A percentile compares a stretch with the other conserved stretches of the same genome.
These are phyloP conservation scores for Cenchrus americanus DNA, from an alignment of 176 grass and related monocot species.

Conservation along the genomic window DNA sequence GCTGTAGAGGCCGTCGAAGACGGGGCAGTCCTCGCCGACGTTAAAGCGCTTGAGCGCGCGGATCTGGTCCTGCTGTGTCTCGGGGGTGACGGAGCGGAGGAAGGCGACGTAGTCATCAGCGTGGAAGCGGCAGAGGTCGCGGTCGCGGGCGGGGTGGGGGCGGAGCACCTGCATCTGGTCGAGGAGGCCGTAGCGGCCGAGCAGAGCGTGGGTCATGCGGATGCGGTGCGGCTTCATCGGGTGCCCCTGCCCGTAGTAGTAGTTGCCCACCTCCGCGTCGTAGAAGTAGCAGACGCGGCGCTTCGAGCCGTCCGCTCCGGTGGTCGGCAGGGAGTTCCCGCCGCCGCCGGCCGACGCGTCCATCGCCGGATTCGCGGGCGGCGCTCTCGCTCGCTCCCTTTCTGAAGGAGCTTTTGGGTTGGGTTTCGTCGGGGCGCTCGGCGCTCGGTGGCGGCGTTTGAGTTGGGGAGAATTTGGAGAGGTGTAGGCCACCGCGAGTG, in stretches of 20 bases:
- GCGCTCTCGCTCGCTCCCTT: background rate
- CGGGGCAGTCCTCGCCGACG: conserved; percentile 89
- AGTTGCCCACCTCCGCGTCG: conserved; percentile 92
- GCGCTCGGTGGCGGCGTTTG: conserved; percentile 42
- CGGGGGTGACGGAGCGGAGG: conserved; percentile 74
- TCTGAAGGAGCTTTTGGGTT: background rate
- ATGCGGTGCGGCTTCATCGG: conserved; percentile 96
- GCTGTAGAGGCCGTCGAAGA: conserved; percentile 75
- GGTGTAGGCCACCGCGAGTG: background rate
- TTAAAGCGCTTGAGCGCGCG: conserved; percentile 77
- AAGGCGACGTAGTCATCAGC: conserved; percentile 91
- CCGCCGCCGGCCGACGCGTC: conserved; percentile 58
- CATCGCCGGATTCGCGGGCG: conserved; percentile 32
- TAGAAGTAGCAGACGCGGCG: conserved; percentile 98
- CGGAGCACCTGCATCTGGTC: conserved; percentile 73
- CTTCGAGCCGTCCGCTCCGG: conserved; percentile 64
- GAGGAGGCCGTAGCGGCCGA: conserved; percentile 86
- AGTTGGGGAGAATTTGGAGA: background rate
- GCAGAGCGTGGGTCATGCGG: conserved; percentile 88
- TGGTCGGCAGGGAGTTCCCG: conserved; percentile 72
- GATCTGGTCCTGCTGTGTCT: conserved; percentile 70
- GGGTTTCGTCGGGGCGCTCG: too few relatives aligned
- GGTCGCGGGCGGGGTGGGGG: conserved; percentile 71
- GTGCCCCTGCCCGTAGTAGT: conserved; percentile 95
- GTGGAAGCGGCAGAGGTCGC: conserved; percentile 98